Evolutionary conservation across 2,329 filamentous ascomycete species (phyloP), one percentile per base, ranked within the genome.

Genomic region (Daldinia sp.): DNA sequence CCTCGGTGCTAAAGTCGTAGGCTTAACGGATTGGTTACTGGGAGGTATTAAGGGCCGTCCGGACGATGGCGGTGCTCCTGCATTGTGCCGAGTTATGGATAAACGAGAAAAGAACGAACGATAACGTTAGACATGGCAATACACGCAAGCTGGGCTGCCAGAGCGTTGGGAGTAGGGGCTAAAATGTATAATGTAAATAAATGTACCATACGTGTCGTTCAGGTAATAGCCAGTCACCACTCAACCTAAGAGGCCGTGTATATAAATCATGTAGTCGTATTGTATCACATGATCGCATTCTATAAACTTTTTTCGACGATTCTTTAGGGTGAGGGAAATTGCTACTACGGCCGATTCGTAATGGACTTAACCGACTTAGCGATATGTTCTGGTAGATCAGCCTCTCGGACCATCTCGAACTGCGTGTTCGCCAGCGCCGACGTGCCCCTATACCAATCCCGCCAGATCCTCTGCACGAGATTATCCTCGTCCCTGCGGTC

Each of bases 11-110:
- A 93, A 91, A 76, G 92, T 99, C 20, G 93, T 98, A 15, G 94
- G 92, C 13, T 83, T 98, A 72, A 98, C 96, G 15, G 96, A 99
- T 78, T 98, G 96, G 95, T 82, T 99, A 71, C 84, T 98, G 42
- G 94, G 94, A 1, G 92, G 92, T 57, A 91, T 94, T 72, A 82
- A 80, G 65, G 81, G 83, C 20, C 73, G 77, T 2, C 33, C 71
- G 3, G 75, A 75, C 6, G 74, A 74, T 7, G 65, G 68, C 26
- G 73, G 75, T 35, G 72, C 74, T 6, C 63, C 76, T 6, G 74
- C 75, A 2, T 63, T 75, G 28, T 75, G 72, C 55, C 53, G 70
- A 58, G 61, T 72, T 23, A 54, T 60, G 5, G 42, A 46, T 5
- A 69, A 71, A 23, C 67, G 58, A 23, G 51, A 39, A 56, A 72